Evolutionary conservation across 2,329 filamentous ascomycete genomes (phyloP).

Genomic region (Myotisia sp.): DNA sequence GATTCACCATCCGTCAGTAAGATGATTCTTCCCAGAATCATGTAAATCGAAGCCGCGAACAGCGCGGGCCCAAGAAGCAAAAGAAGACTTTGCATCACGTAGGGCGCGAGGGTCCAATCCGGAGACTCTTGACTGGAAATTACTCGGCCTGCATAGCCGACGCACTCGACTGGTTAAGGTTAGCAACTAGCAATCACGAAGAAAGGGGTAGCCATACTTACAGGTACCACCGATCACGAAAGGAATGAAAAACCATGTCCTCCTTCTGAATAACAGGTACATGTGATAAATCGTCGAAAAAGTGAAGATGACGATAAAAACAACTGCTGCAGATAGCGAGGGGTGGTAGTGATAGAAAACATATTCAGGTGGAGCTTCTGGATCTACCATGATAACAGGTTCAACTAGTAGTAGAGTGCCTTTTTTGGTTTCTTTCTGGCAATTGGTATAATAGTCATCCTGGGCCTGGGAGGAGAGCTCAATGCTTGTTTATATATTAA

Average conservation of each 20-base stretch:
- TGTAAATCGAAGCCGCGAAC: conserved; percentile 24
- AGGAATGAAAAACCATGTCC: neutral
- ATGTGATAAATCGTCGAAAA: too few relatives aligned
- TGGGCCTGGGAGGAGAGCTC: too few relatives aligned
- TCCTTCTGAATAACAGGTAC: neutral
- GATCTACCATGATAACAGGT: too few relatives aligned
- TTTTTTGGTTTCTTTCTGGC: too few relatives aligned
- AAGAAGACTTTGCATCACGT: conserved; percentile 19
- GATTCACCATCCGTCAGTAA: conserved; percentile 17
- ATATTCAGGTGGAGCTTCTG: too few relatives aligned
- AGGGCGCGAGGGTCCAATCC: conserved; percentile 11
- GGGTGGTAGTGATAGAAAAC: too few relatives aligned
- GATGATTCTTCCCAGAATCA: conserved; percentile 24
- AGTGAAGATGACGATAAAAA: too few relatives aligned
- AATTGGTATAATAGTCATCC: too few relatives aligned
- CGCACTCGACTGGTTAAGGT: conserved; percentile 9
- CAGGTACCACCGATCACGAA: neutral
- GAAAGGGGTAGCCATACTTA: neutral
- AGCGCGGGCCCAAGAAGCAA: conserved; percentile 24
- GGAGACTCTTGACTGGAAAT: conserved; percentile 7
- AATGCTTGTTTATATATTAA: too few relatives aligned
- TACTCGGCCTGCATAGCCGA: conserved; percentile 10
- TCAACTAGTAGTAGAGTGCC: too few relatives aligned
- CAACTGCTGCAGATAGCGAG: too few relatives aligned
- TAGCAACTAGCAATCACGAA: neutral